A percentile compares a stretch with the other conserved stretches of the same genome.
Conservation (phyloP, 1,284 basidiomycete species). For the Trametes polyzona region DNA sequence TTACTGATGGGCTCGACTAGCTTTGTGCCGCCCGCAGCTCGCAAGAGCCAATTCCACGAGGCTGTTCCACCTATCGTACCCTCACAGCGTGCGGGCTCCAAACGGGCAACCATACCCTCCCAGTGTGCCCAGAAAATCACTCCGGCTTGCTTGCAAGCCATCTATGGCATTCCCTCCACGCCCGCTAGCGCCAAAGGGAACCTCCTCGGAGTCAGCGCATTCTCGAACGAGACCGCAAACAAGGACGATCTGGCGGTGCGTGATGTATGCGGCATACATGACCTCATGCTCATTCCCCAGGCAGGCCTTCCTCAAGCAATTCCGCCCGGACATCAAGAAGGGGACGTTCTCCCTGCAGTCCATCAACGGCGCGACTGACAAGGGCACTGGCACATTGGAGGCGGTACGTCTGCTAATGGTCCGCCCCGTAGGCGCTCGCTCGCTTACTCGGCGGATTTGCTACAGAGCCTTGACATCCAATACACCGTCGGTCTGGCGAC, state of each 20-base stretch:
- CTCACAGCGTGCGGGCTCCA: not conserved
- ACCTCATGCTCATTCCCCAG: not conserved
- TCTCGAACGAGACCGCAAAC: conserved; percentile 53
- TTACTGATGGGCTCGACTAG: not conserved
- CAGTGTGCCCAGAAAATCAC: conserved; percentile 39
- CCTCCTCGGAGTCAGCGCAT: conserved; percentile 56
- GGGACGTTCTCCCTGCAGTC: not conserved
- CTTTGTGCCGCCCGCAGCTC: not conserved
- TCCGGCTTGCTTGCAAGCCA: conserved; percentile 51
- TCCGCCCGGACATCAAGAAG: conserved; percentile 48
- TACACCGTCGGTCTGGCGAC: not conserved
- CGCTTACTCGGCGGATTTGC: not conserved
- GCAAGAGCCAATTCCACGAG: not conserved
- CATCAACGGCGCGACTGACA: not conserved
- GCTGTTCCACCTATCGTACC: not conserved
- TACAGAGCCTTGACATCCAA: not conserved
- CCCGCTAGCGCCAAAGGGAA: conserved; percentile 46
- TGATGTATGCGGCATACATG: too few relatives aligned
- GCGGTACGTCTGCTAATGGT: not conserved
- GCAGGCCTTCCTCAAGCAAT: conserved; percentile 51
- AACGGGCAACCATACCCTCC: not conserved
- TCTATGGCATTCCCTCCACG: conserved; percentile 53
- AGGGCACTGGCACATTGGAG: not conserved
- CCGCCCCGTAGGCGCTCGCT: not conserved
- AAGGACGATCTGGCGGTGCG: conserved; percentile 46